Conservation (phyloP, 805 yeast genomes). For the Kazachstania psychrophila region DNA sequence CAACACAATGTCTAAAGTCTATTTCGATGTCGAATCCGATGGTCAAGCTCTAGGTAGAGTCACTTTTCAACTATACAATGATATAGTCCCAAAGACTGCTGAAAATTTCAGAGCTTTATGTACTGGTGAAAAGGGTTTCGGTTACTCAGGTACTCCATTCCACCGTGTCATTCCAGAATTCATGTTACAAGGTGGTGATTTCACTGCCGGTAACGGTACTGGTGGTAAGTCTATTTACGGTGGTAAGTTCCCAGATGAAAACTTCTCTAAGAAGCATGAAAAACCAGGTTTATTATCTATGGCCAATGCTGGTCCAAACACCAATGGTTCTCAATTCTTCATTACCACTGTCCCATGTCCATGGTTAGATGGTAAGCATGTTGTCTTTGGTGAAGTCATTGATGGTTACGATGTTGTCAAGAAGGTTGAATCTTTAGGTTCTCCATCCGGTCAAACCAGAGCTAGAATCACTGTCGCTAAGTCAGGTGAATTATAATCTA, state of each 20-base stretch:
- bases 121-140: constrained; percentile 95
- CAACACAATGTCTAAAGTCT: constrained; percentile 53
- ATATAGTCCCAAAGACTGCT: constrained; percentile 89
- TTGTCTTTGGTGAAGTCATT: constrained; percentile 85
- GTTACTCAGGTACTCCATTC: constrained; percentile 84
- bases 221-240: constrained; percentile 94
- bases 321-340: constrained; percentile 97
- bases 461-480: constrained; percentile 56
- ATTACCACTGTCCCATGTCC: constrained; percentile 82
- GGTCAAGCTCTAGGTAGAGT: constrained; percentile 74
- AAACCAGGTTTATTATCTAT: constrained; percentile 79
- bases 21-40: constrained; percentile 73
- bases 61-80: constrained; percentile 80
- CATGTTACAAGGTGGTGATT: constrained; percentile 98
- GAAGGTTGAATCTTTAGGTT: constrained; percentile 74
- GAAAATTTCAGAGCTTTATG: constrained; percentile 91
- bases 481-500: constrained; percentile 39
- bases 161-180: constrained; percentile 96
- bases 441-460: constrained; percentile 62
- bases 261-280: constrained; percentile 64
- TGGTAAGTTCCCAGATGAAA: constrained; percentile 65
- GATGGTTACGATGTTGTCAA: constrained; percentile 81
- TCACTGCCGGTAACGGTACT: constrained; percentile 88
- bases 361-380: constrained; percentile 91
- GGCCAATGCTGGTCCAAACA: constrained; percentile 98